These are phyloP conservation scores for Triticum turgidum DNA, from an alignment of 176 grass and related monocot genomes.

Conservation along the genomic window DNA sequence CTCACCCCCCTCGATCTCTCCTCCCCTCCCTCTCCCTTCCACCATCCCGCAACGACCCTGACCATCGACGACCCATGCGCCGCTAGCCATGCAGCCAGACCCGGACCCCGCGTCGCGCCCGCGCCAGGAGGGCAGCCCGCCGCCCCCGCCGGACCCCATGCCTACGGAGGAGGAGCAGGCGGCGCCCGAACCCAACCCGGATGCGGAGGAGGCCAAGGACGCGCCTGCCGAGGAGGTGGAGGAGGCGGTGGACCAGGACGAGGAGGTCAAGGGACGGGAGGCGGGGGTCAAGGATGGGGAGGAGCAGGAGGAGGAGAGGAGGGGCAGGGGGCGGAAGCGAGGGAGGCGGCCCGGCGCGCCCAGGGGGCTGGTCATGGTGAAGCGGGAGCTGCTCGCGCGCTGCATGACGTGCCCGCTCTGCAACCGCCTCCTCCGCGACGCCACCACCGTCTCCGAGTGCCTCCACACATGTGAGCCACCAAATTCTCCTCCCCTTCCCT, in stretches of 20 bases:
- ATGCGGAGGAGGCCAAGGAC: background rate
- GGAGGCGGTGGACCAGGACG: background rate
- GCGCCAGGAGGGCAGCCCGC: background rate
- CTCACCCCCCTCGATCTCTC: constrained; percentile 15
- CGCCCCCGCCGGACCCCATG: background rate
- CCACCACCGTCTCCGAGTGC: constrained; percentile 85
- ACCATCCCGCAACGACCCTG: constrained; percentile 11
- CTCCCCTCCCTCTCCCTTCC: background rate
- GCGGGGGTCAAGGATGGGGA: background rate
- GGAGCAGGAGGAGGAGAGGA: background rate
- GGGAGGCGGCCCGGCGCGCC: background rate
- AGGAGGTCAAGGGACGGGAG: background rate
- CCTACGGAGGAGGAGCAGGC: background rate
- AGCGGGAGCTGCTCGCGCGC: constrained; percentile 43
- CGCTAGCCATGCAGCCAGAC: constrained; percentile 39
- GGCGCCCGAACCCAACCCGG: background rate
- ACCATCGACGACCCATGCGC: constrained; percentile 37
- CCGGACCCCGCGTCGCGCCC: constrained; percentile 21
- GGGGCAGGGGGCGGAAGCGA: constrained; percentile 13
- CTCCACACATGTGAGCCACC: constrained; percentile 71
- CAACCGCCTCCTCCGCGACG: constrained; percentile 69
- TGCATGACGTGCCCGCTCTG: constrained; percentile 80
- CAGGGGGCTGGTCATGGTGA: constrained; percentile 49
- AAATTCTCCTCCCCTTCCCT: background rate
- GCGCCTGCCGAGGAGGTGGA: background rate